These are phyloP conservation scores for Tricholomella constricta DNA, from an alignment of 768 basidiomycete genomes.

Conservation along the genomic window DNA sequence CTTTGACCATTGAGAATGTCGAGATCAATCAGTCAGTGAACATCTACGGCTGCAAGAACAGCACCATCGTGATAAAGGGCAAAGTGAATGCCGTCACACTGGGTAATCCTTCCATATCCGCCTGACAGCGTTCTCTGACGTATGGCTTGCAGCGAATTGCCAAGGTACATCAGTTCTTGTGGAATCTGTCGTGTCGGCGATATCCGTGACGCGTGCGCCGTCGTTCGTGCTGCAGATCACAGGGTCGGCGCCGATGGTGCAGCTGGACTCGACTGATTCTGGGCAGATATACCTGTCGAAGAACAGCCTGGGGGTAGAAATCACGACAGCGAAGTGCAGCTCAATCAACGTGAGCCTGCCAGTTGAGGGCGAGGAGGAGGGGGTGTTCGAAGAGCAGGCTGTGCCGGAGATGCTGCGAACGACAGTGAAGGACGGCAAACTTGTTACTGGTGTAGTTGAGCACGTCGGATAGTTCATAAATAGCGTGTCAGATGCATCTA, in stretches of 20 bases:
- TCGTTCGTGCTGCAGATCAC: slow-evolving; percentile 93
- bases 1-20: slow-evolving; percentile 71
- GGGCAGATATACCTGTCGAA: slow-evolving; percentile 94
- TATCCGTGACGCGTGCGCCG: slow-evolving; percentile 88
- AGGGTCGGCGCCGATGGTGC: slow-evolving; percentile 87
- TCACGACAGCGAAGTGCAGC: slow-evolving; percentile 93
- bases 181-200: slow-evolving; percentile 89
- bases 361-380: slow-evolving; percentile 86
- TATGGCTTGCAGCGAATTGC: slow-evolving; percentile 68
- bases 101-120: slow-evolving; percentile 45
- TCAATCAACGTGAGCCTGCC: slow-evolving; percentile 90
- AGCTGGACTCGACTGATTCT: slow-evolving; percentile 92
- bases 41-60: slow-evolving; percentile 88
- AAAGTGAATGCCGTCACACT: slow-evolving; percentile 95
- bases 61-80: slow-evolving; percentile 81
- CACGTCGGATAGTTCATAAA: slow-evolving; percentile 58
- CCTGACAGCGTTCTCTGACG: slow-evolving; percentile 4
- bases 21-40: slow-evolving; percentile 85
- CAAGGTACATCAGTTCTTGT: slow-evolving; percentile 85
- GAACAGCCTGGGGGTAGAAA: slow-evolving; percentile 73
- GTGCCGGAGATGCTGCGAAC: slow-evolving; percentile 97
- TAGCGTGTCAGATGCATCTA: background rate
- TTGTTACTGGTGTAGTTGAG: slow-evolving; percentile 89
- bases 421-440: slow-evolving; percentile 74
- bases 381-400: slow-evolving; percentile 85